Conservation (phyloP, 2,329 filamentous ascomycete species). For the Calcarisporium arbuscula region DNA sequence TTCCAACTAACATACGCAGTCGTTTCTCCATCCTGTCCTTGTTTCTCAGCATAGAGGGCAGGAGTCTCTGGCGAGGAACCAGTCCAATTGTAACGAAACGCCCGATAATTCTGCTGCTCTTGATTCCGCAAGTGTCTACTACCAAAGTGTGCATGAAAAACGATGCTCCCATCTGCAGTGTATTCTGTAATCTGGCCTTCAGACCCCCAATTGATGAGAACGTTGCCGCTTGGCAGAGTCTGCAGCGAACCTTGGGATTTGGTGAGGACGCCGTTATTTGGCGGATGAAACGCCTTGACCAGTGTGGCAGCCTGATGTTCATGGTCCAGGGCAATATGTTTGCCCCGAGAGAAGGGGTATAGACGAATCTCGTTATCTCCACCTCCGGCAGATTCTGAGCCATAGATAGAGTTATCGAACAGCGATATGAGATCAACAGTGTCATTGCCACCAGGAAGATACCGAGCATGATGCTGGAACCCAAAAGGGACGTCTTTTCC, state of each 20-base stretch:
- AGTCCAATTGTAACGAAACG: constrained; percentile 47
- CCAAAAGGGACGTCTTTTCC: constrained; percentile 33
- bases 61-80: constrained; percentile 29
- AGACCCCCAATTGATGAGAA: constrained; percentile 52
- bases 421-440: constrained; percentile 45
- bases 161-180: constrained; percentile 35
- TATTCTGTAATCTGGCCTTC: constrained; percentile 42
- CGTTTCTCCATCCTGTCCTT: constrained; percentile 8
- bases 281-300: constrained; percentile 41
- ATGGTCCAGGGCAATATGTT: constrained; percentile 42
- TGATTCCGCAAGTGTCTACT: constrained; percentile 24
- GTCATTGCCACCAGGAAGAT: constrained; percentile 29
- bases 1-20: constrained; percentile 46
- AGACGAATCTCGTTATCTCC: constrained; percentile 13
- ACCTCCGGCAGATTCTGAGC: constrained; percentile 32
- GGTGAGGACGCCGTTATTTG: constrained; percentile 39
- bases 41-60: constrained; percentile 15
- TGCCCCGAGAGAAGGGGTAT: constrained; percentile 32
- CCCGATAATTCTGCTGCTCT: constrained; percentile 45
- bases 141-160: constrained; percentile 50
- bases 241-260: constrained; percentile 38
- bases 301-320: constrained; percentile 35
- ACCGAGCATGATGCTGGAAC: constrained; percentile 49
- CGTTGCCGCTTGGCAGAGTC: constrained; percentile 42
- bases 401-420: constrained; percentile 48